These are phyloP conservation scores for Coleophoma cylindrospora DNA, from an alignment of 2,329 filamentous ascomycete genomes.

Conservation along the genomic window DNA sequence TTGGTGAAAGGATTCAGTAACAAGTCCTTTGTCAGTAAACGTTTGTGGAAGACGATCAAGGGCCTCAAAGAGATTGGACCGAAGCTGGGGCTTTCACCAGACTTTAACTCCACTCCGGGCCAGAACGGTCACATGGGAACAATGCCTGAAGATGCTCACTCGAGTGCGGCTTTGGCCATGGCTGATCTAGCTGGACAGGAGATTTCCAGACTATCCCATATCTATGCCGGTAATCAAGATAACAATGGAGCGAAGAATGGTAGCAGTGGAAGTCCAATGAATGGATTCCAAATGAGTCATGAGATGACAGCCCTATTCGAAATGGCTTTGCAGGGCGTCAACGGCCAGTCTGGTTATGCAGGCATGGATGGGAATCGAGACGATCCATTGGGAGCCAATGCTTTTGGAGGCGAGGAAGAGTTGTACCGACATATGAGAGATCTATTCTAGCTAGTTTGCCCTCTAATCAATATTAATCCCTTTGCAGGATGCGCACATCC, in stretches of 20 bases:
- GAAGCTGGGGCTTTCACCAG: constrained; percentile 46
- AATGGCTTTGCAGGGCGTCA: constrained; percentile 22
- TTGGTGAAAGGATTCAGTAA: constrained; percentile 57
- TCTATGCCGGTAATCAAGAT: constrained; percentile 1
- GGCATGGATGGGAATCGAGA: constrained; percentile 14
- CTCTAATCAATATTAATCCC: too few relatives aligned
- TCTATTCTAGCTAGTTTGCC: constrained; percentile 17
- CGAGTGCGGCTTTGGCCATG: constrained; percentile 48
- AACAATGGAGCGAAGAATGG: constrained; percentile 7
- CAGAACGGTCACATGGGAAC: constrained; percentile 1
- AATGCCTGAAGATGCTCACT: constrained; percentile 41
- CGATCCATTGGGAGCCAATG: constrained; percentile 12
- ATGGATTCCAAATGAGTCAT: constrained; percentile 28
- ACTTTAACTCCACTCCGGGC: constrained; percentile 1
- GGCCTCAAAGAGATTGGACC: constrained; percentile 69
- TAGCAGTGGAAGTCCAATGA: constrained; percentile 21
- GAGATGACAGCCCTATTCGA: constrained; percentile 30
- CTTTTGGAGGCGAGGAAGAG: constrained; percentile 28
- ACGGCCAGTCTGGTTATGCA: neutral
- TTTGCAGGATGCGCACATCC: too few relatives aligned
- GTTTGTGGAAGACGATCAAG: constrained; percentile 49
- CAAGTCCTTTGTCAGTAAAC: constrained; percentile 55
- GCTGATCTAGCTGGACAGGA: constrained; percentile 42
- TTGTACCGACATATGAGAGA: constrained; percentile 26
- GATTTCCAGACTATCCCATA: constrained; percentile 16